phyloP scores from a whole-genome alignment of 2,329 filamentous ascomycete species.

The Diaporthe velutina region DNA sequence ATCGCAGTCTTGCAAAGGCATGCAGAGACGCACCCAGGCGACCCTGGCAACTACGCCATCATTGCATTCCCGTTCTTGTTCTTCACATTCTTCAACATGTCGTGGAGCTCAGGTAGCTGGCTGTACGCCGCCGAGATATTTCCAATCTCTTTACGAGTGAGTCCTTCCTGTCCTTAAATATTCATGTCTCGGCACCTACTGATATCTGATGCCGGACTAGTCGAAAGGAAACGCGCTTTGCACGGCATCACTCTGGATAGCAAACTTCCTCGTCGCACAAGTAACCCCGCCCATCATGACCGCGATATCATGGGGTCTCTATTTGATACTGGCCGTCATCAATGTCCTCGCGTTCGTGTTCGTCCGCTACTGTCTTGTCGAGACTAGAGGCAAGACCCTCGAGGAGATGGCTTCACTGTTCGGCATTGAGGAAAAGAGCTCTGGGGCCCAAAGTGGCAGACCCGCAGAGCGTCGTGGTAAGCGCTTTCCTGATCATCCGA shows the following conservation, averaged over 20 bases:
- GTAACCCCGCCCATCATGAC: constrained; percentile 45
- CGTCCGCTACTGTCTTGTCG: constrained; percentile 45
- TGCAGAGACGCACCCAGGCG: constrained; percentile 44
- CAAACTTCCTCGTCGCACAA: constrained; percentile 47
- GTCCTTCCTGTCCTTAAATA: constrained; percentile 10
- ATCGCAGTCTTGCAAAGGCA: constrained; percentile 47
- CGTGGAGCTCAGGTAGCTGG: constrained; percentile 49
- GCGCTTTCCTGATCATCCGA: neutral
- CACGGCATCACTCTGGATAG: constrained; percentile 48
- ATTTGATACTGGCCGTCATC: constrained; percentile 45
- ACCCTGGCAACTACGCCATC: constrained; percentile 46
- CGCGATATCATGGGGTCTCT: constrained; percentile 46
- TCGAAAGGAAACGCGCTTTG: constrained; percentile 48
- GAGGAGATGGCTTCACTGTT: constrained; percentile 47
- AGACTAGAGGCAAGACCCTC: constrained; percentile 43
- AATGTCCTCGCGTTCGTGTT: constrained; percentile 47
- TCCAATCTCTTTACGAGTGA: constrained; percentile 46
- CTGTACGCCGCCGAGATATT: constrained; percentile 50
- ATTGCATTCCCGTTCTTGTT: constrained; percentile 48
- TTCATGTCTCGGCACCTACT: neutral
- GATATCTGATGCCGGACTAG: constrained; percentile 34
- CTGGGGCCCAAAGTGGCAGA: neutral
- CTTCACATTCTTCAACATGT: constrained; percentile 49
- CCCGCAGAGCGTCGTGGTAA: constrained; percentile 34
- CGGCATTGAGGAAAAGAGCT: constrained; percentile 41